These are phyloP conservation scores for Venturia asperata DNA, from an alignment of 2,329 filamentous ascomycete genomes.

Conservation along the genomic window DNA sequence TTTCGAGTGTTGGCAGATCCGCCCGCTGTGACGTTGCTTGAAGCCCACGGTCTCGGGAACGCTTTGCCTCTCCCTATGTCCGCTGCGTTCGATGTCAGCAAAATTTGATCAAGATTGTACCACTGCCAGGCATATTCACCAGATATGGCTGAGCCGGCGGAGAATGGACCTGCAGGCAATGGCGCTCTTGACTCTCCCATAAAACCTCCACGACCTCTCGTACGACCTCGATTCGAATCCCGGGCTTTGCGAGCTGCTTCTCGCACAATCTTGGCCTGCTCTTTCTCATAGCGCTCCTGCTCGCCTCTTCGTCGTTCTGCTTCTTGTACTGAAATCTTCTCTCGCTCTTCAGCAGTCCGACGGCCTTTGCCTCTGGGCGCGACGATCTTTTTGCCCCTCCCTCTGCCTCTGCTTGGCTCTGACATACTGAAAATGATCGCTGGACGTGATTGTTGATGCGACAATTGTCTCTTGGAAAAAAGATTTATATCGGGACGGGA, in stretches of 20 bases:
- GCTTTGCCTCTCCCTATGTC: slow-evolving; percentile 13
- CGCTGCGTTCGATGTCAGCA: slow-evolving; percentile 6
- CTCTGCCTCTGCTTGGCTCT: slow-evolving; percentile 4
- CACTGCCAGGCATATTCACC: not conserved
- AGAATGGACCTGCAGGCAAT: slow-evolving; percentile 13
- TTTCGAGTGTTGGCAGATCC: not conserved
- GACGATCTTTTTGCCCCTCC: slow-evolving; percentile 17
- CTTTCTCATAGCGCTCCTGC: slow-evolving; percentile 7
- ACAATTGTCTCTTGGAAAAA: not conserved
- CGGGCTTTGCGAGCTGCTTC: not conserved
- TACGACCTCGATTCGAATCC: slow-evolving; percentile 12
- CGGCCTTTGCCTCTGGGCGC: slow-evolving; percentile 18
- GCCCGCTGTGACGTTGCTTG: not conserved
- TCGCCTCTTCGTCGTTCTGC: slow-evolving; percentile 9
- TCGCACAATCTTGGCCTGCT: not conserved
- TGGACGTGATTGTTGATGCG: not conserved
- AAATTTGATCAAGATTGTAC: not conserved
- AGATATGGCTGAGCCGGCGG: slow-evolving; percentile 13
- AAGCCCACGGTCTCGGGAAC: slow-evolving; percentile 17
- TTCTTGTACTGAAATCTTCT: slow-evolving; percentile 12
- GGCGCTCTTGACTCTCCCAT: slow-evolving; percentile 17
- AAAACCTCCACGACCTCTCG: slow-evolving; percentile 20
- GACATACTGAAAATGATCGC: slow-evolving; percentile 1
- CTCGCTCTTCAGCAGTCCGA: slow-evolving; percentile 16
- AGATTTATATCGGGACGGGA: not conserved